Evolutionary conservation across 768 basidiomycete species (phyloP), one percentile per base, ranked within the genome.

Genomic region (Xerocomellus amylosporus): DNA sequence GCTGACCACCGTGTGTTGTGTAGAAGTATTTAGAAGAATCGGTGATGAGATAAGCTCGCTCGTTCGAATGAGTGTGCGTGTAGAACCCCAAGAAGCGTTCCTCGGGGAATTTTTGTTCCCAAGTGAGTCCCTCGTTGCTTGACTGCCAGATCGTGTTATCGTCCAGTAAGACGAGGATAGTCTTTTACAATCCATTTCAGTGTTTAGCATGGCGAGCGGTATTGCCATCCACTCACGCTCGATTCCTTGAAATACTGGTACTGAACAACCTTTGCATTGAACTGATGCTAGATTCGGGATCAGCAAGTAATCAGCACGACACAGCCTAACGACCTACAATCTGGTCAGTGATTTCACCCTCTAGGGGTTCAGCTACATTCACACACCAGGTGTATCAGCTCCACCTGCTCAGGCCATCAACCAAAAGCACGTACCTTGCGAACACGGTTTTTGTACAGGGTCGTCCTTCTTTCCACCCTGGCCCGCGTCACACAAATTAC

Each of bases 111-210:
- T 86, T 77, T 55, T 84, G 85, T 40, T 79, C 78, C 95, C 96
- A 99, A 0, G 85, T 85, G 71, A 92, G 93, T 1, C 96, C 97
- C 71, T 99, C 95, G 66, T 94, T 98, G 63, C 83, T 84, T 1
- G 93, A 97, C 74, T 98, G 94, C 93, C 93, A 98, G 50, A 98
- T 77, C 0, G 82, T 79, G 56, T 83, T 71, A 64, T 98, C 93
- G 2, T 69, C 67, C 4, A 97, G 79, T 7, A 90, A 86, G 38
- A 91, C 84, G 31, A 99, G 81, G 51, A 98, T 81, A 0, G 93
- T 94, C 82, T 91, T 51, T 39, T 42, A 24, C 22, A 37, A 6
- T 37, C 34, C 31, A 24, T 10, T 26, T 58, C 40, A 64, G 37
- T 48, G 40, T 34, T 13, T 10, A 50, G 22, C 5, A 42, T 26